Evolutionary conservation across 176 grass and related monocot species (phyloP).

Genomic region (Themeda triandra): DNA sequence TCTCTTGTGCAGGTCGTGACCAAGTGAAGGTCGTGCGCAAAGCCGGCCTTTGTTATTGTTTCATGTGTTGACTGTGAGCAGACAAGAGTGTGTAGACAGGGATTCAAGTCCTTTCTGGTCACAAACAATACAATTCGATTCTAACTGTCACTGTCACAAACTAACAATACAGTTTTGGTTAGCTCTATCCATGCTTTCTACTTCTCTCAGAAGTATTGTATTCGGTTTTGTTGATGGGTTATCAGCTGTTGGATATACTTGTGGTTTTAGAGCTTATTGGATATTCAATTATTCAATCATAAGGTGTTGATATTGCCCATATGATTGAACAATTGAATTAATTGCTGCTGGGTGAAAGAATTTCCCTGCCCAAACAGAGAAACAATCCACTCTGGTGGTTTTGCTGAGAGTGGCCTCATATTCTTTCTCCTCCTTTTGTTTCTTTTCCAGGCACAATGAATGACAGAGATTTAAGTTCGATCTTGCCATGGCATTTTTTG

Average conservation of each 20-base stretch:
- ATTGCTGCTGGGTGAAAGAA: neutral
- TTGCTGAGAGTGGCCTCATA: neutral
- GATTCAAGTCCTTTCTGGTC: neutral
- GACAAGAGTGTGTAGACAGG: neutral
- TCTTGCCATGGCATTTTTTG: neutral
- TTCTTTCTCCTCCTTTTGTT: neutral
- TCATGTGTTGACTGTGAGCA: constrained; percentile 4
- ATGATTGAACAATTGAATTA: neutral
- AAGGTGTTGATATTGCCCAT: neutral
- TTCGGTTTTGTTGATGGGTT: neutral
- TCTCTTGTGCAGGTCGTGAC: neutral
- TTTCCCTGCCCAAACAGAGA: neutral
- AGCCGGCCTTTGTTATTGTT: neutral
- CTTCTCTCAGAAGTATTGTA: neutral
- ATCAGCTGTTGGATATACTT: neutral
- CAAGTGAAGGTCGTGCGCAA: neutral
- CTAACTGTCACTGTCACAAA: neutral
- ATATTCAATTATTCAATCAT: too few species aligned
- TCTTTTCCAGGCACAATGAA: neutral
- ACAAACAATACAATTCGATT: neutral
- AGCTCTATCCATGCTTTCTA: neutral
- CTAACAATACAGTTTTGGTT: neutral
- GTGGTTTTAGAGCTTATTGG: neutral
- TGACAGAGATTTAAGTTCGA: neutral
- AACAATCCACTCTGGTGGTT: neutral